A percentile compares a stretch with the other conserved stretches of the same genome.
phyloP scores from a whole-genome alignment of 108 stramenopile genomes.

The Nitzschia putrida region DNA sequence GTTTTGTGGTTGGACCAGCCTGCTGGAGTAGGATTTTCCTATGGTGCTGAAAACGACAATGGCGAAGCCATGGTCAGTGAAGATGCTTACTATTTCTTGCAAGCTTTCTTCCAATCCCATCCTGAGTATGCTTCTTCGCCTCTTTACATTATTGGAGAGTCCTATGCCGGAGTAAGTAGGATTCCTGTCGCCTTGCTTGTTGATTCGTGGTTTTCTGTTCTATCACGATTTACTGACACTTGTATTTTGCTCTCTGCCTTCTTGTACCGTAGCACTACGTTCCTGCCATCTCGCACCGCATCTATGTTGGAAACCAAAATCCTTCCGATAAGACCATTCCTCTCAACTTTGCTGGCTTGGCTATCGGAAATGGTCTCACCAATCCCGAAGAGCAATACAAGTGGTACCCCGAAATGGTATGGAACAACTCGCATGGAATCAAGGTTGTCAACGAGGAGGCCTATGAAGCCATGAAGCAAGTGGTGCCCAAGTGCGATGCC shows the following conservation, averaged over 20 bases:
- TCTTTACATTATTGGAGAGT: conserved; percentile 83
- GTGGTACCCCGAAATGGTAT: conserved; percentile 92
- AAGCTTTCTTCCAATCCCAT: conserved; percentile 85
- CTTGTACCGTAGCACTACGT: conserved; percentile 86
- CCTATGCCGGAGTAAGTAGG: conserved; percentile 78
- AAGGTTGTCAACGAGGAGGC: conserved; percentile 72
- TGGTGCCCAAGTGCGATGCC: conserved; percentile 70
- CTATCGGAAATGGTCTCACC: conserved; percentile 96
- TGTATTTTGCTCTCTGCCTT: background rate
- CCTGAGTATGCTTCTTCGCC: conserved; percentile 81
- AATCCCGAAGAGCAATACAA: conserved; percentile 89
- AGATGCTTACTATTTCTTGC: conserved; percentile 95
- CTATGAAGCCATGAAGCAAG: conserved; percentile 72
- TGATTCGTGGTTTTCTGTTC: background rate
- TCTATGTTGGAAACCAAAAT: conserved; percentile 36
- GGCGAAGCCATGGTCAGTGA: conserved; percentile 91
- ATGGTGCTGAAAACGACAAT: conserved; percentile 78
- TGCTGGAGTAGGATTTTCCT: conserved; percentile 95
- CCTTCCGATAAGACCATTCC: conserved; percentile 33
- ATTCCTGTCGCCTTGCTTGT: background rate
- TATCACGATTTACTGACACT: conserved; percentile 5
- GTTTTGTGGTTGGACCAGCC: conserved; percentile 97
- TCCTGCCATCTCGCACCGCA: conserved; percentile 82
- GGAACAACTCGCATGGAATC: conserved; percentile 89
- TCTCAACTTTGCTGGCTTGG: conserved; percentile 86